Percentiles rank a stretch among this genome's conserved stretches.
phyloP scores from a whole-genome alignment of 345 rosid species.

The Theobroma cacao region DNA sequence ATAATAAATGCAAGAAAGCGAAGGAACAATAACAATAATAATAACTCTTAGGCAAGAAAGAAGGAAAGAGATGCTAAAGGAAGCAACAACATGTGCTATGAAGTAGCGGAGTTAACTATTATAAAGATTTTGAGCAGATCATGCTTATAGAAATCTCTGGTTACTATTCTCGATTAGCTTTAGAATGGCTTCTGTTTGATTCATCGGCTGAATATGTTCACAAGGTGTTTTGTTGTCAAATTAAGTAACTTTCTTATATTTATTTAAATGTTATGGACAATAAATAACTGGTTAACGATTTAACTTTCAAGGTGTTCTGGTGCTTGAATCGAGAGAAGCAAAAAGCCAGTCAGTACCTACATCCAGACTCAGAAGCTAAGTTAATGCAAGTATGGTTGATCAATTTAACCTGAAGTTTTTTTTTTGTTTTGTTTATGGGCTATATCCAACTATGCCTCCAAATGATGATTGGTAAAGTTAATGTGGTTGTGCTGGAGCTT shows the following conservation, averaged over 20 bases:
- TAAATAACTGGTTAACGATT: neutral
- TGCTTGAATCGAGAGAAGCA: conserved; percentile 28
- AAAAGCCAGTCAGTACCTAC: conserved; percentile 21
- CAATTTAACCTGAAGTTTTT: neutral
- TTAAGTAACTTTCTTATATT: neutral
- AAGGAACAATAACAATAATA: neutral
- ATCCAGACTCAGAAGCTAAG: conserved; percentile 11
- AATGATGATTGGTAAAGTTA: neutral
- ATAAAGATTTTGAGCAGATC: conserved; percentile 25
- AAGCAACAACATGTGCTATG: neutral
- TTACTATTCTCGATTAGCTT: conserved; percentile 22
- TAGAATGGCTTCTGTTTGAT: conserved; percentile 24
- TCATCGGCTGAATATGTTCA: conserved; percentile 18
- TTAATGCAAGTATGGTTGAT: conserved; percentile 17
- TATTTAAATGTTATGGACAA: neutral
- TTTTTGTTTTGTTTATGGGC: neutral
- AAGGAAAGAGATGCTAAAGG: neutral
- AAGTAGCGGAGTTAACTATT: conserved; percentile 7
- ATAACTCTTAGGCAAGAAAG: neutral
- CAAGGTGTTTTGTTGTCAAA: conserved; percentile 15
- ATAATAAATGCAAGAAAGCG: neutral
- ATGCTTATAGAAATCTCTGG: conserved; percentile 19
- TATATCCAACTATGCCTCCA: conserved; percentile 2
- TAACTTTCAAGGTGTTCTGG: conserved; percentile 23
- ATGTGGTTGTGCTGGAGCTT: neutral